phyloP scores from a whole-genome alignment of 768 basidiomycete species.

The Boletus subparvulus region DNA sequence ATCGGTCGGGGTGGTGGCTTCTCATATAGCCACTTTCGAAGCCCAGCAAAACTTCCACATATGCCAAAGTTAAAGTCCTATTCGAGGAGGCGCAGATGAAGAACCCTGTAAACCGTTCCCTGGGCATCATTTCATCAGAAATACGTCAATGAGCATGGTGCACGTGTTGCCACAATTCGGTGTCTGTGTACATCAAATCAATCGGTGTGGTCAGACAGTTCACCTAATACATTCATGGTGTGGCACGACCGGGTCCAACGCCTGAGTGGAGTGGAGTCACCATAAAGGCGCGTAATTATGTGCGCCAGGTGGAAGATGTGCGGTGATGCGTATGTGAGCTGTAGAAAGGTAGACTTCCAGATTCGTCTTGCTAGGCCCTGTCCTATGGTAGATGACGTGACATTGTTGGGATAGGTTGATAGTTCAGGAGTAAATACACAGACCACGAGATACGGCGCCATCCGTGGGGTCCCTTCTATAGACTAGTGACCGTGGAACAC shows the following conservation, averaged over 20 bases:
- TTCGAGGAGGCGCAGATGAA: no score
- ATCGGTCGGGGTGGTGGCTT: neutral
- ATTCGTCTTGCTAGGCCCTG: neutral
- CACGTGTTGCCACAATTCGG: neutral
- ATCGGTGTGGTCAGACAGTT: no score
- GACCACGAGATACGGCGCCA: neutral
- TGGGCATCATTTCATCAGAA: neutral
- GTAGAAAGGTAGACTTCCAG: neutral
- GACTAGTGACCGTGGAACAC: neutral
- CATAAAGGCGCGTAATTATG: neutral
- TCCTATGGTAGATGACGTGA: neutral
- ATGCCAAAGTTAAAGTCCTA: no score
- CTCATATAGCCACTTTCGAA: neutral
- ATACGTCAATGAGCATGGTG: neutral
- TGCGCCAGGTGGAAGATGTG: neutral
- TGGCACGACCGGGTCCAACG: neutral
- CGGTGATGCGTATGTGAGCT: no score
- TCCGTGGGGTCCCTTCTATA: neutral
- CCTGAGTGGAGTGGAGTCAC: neutral
- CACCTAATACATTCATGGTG: no score
- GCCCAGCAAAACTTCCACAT: no score
- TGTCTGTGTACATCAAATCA: neutral
- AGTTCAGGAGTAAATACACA: neutral
- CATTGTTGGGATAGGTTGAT: neutral
- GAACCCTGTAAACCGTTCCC: no score